Evolutionary conservation across 2,329 filamentous ascomycete species (phyloP).

Genomic region (Diaporthe sp.): DNA sequence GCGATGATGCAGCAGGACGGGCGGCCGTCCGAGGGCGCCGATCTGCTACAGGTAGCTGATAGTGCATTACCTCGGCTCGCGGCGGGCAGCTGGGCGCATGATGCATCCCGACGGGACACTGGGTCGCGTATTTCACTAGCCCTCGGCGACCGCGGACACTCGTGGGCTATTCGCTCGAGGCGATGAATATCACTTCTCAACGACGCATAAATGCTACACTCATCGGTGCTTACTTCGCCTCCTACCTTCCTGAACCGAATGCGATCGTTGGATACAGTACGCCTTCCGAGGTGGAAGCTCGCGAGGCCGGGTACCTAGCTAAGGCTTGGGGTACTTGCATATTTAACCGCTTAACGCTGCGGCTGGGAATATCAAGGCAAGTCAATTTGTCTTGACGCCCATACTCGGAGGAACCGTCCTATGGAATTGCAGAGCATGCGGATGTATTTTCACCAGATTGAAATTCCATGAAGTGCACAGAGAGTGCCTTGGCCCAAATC

Average conservation of each 20-base stretch:
- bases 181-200: conserved; percentile 11
- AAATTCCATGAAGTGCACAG: not conserved
- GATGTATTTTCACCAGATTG: not conserved
- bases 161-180: not conserved
- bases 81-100: conserved; percentile 3
- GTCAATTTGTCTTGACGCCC: not conserved
- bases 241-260: conserved; percentile 18
- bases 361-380: not conserved
- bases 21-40: conserved; percentile 36
- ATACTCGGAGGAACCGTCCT: not conserved
- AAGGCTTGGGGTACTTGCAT: not conserved
- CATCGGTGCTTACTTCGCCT: conserved; percentile 25
- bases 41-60: not conserved
- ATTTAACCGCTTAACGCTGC: not conserved
- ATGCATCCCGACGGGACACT: not conserved
- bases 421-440: not conserved
- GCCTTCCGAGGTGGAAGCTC: too few relatives aligned
- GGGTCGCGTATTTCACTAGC: conserved; percentile 18
- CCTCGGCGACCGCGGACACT: conserved; percentile 27
- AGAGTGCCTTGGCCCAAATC: not conserved
- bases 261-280: not conserved
- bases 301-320: not conserved
- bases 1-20: conserved; percentile 27
- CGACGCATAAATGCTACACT: conserved; percentile 29
- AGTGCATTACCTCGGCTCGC: conserved; percentile 21